Conservation (phyloP, 495 filamentous ascomycete genomes). For the Aspergillus diversus region DNA sequence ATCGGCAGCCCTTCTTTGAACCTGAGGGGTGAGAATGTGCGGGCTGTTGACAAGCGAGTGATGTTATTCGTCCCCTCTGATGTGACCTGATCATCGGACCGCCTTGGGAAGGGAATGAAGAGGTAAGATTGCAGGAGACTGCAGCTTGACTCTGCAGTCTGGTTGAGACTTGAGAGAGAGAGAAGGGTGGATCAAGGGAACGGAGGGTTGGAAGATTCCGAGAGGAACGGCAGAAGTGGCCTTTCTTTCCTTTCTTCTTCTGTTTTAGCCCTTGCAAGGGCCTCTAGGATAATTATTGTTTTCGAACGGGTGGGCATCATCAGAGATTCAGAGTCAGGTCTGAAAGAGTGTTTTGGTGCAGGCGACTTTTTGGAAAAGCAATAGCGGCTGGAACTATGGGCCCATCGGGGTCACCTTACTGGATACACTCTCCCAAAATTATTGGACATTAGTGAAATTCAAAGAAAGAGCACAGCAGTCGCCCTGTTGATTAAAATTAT, state of each 20-base stretch:
- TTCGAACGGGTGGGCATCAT: not conserved
- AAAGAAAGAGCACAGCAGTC: not conserved
- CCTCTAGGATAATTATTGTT: not conserved
- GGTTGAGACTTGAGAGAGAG: not conserved
- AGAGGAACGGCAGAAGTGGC: too few species aligned
- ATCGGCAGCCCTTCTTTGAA: not conserved
- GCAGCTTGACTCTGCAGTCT: constrained; percentile 1
- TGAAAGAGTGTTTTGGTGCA: not conserved
- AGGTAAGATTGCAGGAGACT: constrained; percentile 11
- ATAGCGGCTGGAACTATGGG: constrained; percentile 20
- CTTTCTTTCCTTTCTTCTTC: too few species aligned
- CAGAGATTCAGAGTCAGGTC: not conserved
- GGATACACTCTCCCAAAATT: constrained; percentile 12
- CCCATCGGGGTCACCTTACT: constrained; percentile 1
- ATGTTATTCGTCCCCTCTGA: constrained; percentile 6
- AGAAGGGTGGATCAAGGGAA: not conserved
- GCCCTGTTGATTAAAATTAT: not conserved
- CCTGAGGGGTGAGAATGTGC: not conserved
- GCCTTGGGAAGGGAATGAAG: not conserved
- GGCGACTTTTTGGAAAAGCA: constrained; percentile 4
- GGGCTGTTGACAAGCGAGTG: not conserved
- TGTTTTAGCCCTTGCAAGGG: constrained; percentile 4
- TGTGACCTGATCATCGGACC: constrained; percentile 10
- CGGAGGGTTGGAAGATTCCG: too few species aligned
- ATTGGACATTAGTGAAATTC: constrained; percentile 14